Evolutionary conservation across 1,139 yeast genomes (phyloP).

Genomic region (Debaryomyces coudertii): DNA sequence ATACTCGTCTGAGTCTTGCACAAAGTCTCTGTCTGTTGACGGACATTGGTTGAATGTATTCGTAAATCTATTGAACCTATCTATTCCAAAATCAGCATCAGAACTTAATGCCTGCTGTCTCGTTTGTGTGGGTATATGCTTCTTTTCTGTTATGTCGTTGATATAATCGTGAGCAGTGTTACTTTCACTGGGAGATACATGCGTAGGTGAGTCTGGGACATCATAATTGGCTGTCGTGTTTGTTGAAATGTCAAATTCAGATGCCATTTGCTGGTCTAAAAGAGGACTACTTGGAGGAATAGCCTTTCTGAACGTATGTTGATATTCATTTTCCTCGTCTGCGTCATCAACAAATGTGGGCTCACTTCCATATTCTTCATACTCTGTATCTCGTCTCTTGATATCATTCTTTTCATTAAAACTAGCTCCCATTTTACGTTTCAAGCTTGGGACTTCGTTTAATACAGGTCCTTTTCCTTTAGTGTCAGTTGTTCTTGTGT

Average conservation of each 20-base stretch:
- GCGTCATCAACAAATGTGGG: constrained; percentile 25
- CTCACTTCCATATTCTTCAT: constrained; percentile 20
- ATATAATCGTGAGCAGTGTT: constrained; percentile 13
- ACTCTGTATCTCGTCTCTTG: constrained; percentile 36
- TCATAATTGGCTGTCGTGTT: constrained; percentile 22
- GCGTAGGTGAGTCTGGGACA: constrained; percentile 33
- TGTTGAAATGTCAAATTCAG: constrained; percentile 33
- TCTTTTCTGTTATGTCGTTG: constrained; percentile 5
- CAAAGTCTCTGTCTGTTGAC: constrained; percentile 31
- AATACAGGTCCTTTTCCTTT: constrained; percentile 24
- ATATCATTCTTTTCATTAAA: constrained; percentile 50
- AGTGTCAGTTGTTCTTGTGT: constrained; percentile 28
- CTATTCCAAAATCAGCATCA: constrained; percentile 53
- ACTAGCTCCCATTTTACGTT: constrained; percentile 50
- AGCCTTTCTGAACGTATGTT: constrained; percentile 3
- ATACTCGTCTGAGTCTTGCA: constrained; percentile 16
- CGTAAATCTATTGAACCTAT: constrained; percentile 45
- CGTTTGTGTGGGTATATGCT: background rate
- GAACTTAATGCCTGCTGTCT: constrained; percentile 29
- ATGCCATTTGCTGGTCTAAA: constrained; percentile 24
- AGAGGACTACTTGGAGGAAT: constrained; percentile 42
- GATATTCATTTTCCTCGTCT: constrained; percentile 14
- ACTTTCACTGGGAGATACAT: constrained; percentile 6
- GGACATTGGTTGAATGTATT: constrained; percentile 33
- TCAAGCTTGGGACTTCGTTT: constrained; percentile 37